Percentiles rank a stretch among this genome's conserved stretches.
Evolutionary conservation across 805 yeast genomes (phyloP).

Genomic region (Yamadazyma scolyti): DNA sequence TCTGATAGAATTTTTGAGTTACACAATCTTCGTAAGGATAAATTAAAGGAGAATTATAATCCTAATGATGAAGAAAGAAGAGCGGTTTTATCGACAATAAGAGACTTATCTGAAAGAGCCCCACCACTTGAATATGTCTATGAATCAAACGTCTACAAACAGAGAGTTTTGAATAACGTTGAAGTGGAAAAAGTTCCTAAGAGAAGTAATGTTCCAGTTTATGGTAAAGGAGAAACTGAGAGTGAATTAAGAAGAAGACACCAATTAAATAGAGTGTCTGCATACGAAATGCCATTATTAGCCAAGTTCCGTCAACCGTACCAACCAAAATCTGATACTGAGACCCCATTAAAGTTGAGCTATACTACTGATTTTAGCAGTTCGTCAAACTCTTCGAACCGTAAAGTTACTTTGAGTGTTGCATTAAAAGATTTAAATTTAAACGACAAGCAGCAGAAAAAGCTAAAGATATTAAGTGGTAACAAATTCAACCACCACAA

Average conservation of each 20-base stretch:
- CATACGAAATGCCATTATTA: slow-evolving; percentile 87
- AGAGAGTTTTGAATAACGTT: slow-evolving; percentile 38
- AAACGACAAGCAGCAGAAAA: slow-evolving; percentile 53
- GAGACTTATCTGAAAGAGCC: slow-evolving; percentile 23
- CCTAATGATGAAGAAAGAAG: slow-evolving; percentile 62
- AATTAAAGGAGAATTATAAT: slow-evolving; percentile 37
- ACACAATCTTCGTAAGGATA: slow-evolving; percentile 54
- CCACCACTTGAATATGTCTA: slow-evolving; percentile 38
- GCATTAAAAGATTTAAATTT: slow-evolving; percentile 54
- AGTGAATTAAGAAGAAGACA: slow-evolving; percentile 66
- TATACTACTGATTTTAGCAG: slow-evolving; percentile 68
- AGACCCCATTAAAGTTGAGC: slow-evolving; percentile 59
- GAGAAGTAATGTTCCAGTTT: slow-evolving; percentile 32
- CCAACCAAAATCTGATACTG: slow-evolving; percentile 39
- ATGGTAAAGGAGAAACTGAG: slow-evolving; percentile 32
- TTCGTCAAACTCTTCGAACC: slow-evolving; percentile 64
- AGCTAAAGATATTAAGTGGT: slow-evolving; percentile 75
- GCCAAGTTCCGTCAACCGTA: slow-evolving; percentile 72
- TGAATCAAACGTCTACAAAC: slow-evolving; percentile 41
- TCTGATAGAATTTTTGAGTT: slow-evolving; percentile 59
- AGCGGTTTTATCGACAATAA: slow-evolving; percentile 39
- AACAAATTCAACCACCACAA: slow-evolving; percentile 64
- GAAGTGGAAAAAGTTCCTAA: slow-evolving; percentile 32
- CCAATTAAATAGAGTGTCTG: slow-evolving; percentile 76
- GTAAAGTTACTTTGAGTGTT: slow-evolving; percentile 62